Evolutionary conservation across 768 basidiomycete genomes (phyloP), one percentile per base, ranked within the genome.

Genomic region (Collybia sp.): DNA sequence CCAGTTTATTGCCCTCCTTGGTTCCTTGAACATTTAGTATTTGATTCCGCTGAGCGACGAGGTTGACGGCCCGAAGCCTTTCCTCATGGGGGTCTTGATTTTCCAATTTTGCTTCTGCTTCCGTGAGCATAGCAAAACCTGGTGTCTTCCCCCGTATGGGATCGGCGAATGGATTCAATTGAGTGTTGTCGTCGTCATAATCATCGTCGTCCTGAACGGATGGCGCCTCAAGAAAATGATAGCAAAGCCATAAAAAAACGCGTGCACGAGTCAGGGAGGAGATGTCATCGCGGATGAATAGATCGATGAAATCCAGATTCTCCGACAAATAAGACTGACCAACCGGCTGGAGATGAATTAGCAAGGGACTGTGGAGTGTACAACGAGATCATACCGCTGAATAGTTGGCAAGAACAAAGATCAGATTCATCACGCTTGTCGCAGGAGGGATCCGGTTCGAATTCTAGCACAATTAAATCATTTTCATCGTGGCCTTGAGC

Each of bases 181-280:
- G 46, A 5, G 56, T 55, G 32, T 59, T 56, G 17, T 66, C 64
- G 31, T 60, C 61, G 52, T 73, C 68, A 40, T 73, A 65, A 50
- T 74, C 66, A 34, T 73, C 69, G 33, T 66, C 67, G 32, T 44
- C 52, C 20, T 62, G 54, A 25, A 49, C 51, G 4, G 62, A 54
- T 9, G 65, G 59, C 12, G 65, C 63, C 58, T 89, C 86, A 50
- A 88, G 73, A 58, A 88, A 88, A 57, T 85, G 80, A 66, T 80
- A 93, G 57, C 92, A 76, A 45, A 93, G 73, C 85, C 88, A 92
- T 20, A 95, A 76, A 62, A 95, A 92, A 2, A 85, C 87, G 37
- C 68, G 74, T 6, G 88, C 89, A 37, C 93, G 85, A 43, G 83
- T 81, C 5, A 65, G 60, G 1, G 91, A 91, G 6, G 88, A 82